These are phyloP conservation scores for Chalciporus piperatoides DNA, from an alignment of 1,284 basidiomycete species.

Conservation along the genomic window DNA sequence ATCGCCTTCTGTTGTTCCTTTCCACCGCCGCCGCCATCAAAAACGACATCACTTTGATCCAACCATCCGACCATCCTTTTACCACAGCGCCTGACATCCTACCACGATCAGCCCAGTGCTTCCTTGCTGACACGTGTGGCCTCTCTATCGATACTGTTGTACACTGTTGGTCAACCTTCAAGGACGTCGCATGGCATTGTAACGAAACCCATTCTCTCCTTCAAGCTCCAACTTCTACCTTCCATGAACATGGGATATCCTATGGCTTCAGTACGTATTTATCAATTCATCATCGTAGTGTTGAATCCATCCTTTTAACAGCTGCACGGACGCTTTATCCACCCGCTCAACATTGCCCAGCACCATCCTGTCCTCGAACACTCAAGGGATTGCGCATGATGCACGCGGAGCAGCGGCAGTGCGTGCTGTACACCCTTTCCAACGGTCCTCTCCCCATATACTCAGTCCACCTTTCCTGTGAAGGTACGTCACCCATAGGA, in stretches of 20 bases:
- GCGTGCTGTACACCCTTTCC: background rate
- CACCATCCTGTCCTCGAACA: background rate
- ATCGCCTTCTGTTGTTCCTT: background rate
- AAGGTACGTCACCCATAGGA: background rate
- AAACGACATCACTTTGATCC: background rate
- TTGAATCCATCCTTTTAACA: no score
- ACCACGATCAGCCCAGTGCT: background rate
- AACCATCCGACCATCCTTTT: background rate
- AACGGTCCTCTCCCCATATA: background rate
- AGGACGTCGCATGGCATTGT: background rate
- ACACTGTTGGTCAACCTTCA: background rate
- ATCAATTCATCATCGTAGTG: no score
- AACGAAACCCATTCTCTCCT: background rate
- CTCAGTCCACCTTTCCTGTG: conserved; percentile 1
- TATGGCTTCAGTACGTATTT: background rate
- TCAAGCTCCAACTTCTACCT: background rate
- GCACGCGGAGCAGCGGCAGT: background rate
- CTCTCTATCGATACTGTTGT: background rate
- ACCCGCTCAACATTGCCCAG: background rate
- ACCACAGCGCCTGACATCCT: background rate
- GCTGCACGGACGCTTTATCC: background rate
- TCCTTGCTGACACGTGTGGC: background rate
- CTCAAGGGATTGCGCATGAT: conserved; percentile 5
- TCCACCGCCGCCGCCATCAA: background rate
- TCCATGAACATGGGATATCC: background rate